A percentile compares a stretch with the other conserved stretches of the same genome.
These are phyloP conservation scores for Spinellus fusiger DNA, from an alignment of 192 early-diverging fungal genomes.

Conservation along the genomic window DNA sequence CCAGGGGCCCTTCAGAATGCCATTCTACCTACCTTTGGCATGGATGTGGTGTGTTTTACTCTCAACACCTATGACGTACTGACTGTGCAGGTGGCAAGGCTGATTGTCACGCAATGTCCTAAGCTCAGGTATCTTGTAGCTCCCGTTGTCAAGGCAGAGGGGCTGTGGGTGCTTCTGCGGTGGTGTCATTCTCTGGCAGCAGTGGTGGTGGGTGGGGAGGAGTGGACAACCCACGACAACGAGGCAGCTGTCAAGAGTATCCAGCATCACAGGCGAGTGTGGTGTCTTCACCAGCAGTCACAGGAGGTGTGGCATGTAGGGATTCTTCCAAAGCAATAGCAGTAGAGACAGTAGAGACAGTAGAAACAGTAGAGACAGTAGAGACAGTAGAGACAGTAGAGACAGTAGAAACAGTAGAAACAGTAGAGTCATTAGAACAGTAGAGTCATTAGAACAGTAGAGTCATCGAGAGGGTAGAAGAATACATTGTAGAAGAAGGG, in stretches of 20 bases:
- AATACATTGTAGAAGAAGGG: no score
- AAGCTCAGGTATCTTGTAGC: conserved; percentile 8
- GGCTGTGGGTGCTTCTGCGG: conserved; percentile 21
- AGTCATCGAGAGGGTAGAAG: no score
- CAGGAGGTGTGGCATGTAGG: conserved; percentile 27
- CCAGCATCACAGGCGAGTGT: conserved; percentile 22
- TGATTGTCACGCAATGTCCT: conserved; percentile 22
- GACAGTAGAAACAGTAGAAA: no score
- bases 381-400: no score
- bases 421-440: no score
- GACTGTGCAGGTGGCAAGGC: conserved; percentile 5
- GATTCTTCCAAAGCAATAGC: conserved; percentile 21
- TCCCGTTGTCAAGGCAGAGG: conserved; percentile 21
- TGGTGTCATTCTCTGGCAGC: conserved; percentile 20
- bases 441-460: no score
- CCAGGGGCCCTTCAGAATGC: conserved; percentile 23
- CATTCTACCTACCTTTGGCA: conserved; percentile 26
- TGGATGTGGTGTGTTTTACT: conserved; percentile 15
- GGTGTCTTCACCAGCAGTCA: conserved; percentile 18
- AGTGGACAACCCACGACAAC: no score
- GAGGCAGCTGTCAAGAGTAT: conserved; percentile 15
- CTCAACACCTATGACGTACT: conserved; percentile 25
- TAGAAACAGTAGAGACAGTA: no score
- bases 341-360: no score
- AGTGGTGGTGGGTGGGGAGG: no score